phyloP scores from a whole-genome alignment of 805 yeast genomes.

The Wickerhamomyces chaumierensis region DNA sequence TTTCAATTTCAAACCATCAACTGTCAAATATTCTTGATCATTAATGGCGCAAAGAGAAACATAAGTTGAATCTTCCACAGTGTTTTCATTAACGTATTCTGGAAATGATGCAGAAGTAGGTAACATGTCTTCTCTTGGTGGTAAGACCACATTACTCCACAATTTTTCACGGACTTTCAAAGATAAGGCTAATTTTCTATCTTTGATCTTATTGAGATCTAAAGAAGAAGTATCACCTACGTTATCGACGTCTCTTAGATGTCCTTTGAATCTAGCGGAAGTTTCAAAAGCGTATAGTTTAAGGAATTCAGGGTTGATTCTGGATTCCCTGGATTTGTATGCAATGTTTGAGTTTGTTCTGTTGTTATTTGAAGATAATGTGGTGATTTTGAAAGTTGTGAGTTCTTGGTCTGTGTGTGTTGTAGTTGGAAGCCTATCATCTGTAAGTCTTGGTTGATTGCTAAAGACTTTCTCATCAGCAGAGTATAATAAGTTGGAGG shows the following conservation, averaged over 20 bases:
- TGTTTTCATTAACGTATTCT: slow-evolving; percentile 14
- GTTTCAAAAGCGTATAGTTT: slow-evolving; percentile 39
- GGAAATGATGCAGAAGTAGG: slow-evolving; percentile 15
- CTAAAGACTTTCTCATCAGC: slow-evolving; percentile 15
- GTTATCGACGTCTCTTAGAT: slow-evolving; percentile 22
- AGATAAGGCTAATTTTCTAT: slow-evolving; percentile 25
- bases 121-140: slow-evolving; percentile 34
- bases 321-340: slow-evolving; percentile 28
- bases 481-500: slow-evolving; percentile 4
- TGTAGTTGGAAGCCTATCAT: slow-evolving; percentile 11
- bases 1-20: background rate
- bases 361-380: slow-evolving; percentile 7
- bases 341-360: slow-evolving; percentile 5
- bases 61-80: no score
- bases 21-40: no score
- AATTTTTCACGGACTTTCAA: slow-evolving; percentile 35
- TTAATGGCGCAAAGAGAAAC: background rate
- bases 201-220: background rate
- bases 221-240: slow-evolving; percentile 21
- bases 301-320: slow-evolving; percentile 39
- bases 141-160: slow-evolving; percentile 41
- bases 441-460: slow-evolving; percentile 18
- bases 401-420: slow-evolving; percentile 11
- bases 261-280: slow-evolving; percentile 25
- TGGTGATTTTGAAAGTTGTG: slow-evolving; percentile 15